Percentiles rank a stretch among this genome's conserved stretches.
These are phyloP conservation scores for Sherardia arvensis DNA, from an alignment of 257 asterid genomes.

Conservation along the genomic window DNA sequence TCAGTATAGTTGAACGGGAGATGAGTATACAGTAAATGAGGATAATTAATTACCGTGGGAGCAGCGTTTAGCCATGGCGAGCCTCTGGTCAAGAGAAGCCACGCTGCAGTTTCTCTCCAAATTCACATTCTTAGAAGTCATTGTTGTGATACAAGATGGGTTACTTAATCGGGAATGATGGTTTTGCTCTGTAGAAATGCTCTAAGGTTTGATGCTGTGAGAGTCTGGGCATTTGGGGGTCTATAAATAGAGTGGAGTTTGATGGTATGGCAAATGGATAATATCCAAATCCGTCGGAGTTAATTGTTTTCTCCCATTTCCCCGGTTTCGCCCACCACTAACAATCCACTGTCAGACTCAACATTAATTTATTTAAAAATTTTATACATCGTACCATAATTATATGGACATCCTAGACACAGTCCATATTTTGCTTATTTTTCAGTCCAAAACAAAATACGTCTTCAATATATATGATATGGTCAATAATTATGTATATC, in stretches of 20 bases:
- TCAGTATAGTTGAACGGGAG: too few species aligned
- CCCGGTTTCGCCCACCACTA: background rate
- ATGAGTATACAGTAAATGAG: too few species aligned
- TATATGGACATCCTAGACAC: background rate
- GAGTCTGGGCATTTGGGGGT: background rate
- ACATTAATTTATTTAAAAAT: background rate
- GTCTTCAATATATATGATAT: too few species aligned
- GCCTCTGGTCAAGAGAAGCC: slow-evolving; percentile 53
- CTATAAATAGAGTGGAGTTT: background rate
- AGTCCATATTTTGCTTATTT: too few species aligned
- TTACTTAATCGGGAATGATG: background rate
- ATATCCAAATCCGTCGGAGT: background rate
- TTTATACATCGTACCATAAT: background rate
- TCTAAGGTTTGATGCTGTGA: background rate
- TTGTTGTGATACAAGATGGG: background rate
- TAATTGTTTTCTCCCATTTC: background rate
- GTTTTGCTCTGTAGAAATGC: background rate
- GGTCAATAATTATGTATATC: too few species aligned
- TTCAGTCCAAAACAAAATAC: too few species aligned
- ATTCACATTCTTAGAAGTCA: background rate
- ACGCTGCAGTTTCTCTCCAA: slow-evolving; percentile 26
- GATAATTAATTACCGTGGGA: slow-evolving; percentile 61
- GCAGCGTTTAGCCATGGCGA: slow-evolving; percentile 67
- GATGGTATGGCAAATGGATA: background rate
- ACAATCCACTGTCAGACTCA: background rate